These are phyloP conservation scores for Neurospora terricola DNA, from an alignment of 495 filamentous ascomycete genomes.

Conservation along the genomic window DNA sequence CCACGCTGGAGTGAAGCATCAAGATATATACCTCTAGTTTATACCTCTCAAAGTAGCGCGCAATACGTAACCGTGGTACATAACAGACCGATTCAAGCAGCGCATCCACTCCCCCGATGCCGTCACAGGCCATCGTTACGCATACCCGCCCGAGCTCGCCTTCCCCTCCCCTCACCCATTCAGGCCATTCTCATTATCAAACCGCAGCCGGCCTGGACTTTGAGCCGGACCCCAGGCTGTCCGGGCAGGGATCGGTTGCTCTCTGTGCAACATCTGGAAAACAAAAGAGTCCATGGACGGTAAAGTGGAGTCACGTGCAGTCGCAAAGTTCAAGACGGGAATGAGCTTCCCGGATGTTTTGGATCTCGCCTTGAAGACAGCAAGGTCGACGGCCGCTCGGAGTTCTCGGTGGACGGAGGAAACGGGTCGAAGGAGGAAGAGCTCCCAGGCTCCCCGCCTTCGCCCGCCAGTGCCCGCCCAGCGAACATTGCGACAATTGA, in stretches of 20 bases:
- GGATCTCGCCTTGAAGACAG: not conserved
- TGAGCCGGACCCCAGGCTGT: not conserved
- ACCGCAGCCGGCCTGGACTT: not conserved
- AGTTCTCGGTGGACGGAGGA: not conserved
- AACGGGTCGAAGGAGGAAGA: not conserved
- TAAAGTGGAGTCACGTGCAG: not conserved
- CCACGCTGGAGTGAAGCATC: not conserved
- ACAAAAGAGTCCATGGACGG: not conserved
- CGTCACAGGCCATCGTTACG: not conserved
- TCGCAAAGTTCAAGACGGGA: not conserved
- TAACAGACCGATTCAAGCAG: not conserved
- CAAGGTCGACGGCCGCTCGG: not conserved
- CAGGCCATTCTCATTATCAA: not conserved
- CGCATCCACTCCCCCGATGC: not conserved
- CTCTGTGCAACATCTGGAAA: not conserved
- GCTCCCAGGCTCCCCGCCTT: not conserved
- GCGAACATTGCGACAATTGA: not conserved
- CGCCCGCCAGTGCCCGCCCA: not conserved
- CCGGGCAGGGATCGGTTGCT: not conserved
- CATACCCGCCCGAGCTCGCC: not conserved
- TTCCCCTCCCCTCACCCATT: not conserved
- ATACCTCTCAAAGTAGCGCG: not conserved
- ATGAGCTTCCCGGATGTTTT: not conserved
- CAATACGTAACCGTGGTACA: not conserved
- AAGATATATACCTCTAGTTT: not conserved